A percentile compares a stretch with the other conserved stretches of the same genome.
These are phyloP conservation scores for Apiotrichum sp. DNA, from an alignment of 1,284 basidiomycete genomes.

Conservation along the genomic window DNA sequence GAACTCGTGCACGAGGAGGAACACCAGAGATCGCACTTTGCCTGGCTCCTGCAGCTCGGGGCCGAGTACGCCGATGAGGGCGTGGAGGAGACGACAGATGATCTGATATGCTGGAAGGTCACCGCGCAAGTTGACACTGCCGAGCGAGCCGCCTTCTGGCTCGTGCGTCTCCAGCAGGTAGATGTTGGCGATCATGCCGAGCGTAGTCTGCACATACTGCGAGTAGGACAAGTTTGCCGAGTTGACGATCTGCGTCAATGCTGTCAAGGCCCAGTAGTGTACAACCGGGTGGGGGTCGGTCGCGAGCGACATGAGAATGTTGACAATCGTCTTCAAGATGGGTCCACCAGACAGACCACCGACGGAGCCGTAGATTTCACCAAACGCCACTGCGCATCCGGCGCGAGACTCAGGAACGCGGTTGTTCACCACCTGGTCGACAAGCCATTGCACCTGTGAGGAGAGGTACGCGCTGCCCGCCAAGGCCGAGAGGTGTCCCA, in stretches of 20 bases:
- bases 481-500: constrained; percentile 79
- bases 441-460: constrained; percentile 80
- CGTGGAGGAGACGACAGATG: constrained; percentile 85
- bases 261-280: constrained; percentile 85
- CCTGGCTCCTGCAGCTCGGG: constrained; percentile 89
- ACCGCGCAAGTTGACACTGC: constrained; percentile 78
- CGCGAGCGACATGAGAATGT: constrained; percentile 89
- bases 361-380: constrained; percentile 87
- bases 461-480: constrained; percentile 82
- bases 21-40: constrained; percentile 70
- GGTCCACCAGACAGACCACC: constrained; percentile 91
- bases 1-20: constrained; percentile 81
- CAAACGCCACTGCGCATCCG: constrained; percentile 88
- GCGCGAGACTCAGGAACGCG: constrained; percentile 88
- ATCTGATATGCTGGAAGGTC: constrained; percentile 88
- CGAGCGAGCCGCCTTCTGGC: constrained; percentile 79
- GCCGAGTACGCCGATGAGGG: constrained; percentile 86
- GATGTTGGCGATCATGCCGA: constrained; percentile 85
- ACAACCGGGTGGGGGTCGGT: constrained; percentile 96
- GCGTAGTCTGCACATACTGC: constrained; percentile 77
- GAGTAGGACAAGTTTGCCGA: constrained; percentile 88
- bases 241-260: constrained; percentile 80
- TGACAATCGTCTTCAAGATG: constrained; percentile 90
- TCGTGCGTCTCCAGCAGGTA: constrained; percentile 91
- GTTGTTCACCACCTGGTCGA: constrained; percentile 94